Base-by-base conservation (phyloP, 768 basidiomycete species). In the Gloeopeniophorella convolvens region DNA sequence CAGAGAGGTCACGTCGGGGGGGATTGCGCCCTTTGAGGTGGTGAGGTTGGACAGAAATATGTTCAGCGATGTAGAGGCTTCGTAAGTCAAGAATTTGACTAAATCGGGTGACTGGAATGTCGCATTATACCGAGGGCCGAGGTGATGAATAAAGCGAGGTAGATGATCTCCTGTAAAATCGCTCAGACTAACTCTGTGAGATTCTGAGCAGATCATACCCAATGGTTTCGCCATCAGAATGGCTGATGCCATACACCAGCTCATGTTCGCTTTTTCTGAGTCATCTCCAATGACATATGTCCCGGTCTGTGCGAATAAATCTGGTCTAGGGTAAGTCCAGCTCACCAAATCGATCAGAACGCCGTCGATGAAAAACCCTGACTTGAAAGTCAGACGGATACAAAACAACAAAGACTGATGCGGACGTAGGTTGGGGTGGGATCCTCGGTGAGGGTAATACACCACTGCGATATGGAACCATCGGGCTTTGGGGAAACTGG, bases 51-150 rank as follows among this genome's bases (percentile, higher is more conserved):
- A 71, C 15, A 93, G 68, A 57, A 81, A 80, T 72, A 92, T 87
- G 61, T 87, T 90, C 45, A 92, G 72, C 0, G 88, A 88, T 0
- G 89, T 89, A 4, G 84, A 79, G 0, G 86, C 85, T 57, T 89
- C 85, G 63, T 92, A 93, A 0, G 89, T 93, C 41, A 92, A 68
- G 63, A 90, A 90, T 37, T 77, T 82, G 56, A 80, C 70, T 30
- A 91, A 73, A 3, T 75, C 63, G 8, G 72, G 74, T 41, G 89
- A 85, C 62, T 89, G 89, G 64, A 90, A 89, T 36, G 80, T 81
- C 18, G 80, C 82, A 1, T 72, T 71, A 52, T 92, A 92, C 36
- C 83, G 77, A 8, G 89, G 89, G 4, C 89, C 85, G 10, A 93
- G 77, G 58, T 89, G 85, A 60, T 91, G 83, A 30, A 89, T 75